Conservation (phyloP, 2,329 filamentous ascomycete genomes). For the Colletotrichum paranaense region DNA sequence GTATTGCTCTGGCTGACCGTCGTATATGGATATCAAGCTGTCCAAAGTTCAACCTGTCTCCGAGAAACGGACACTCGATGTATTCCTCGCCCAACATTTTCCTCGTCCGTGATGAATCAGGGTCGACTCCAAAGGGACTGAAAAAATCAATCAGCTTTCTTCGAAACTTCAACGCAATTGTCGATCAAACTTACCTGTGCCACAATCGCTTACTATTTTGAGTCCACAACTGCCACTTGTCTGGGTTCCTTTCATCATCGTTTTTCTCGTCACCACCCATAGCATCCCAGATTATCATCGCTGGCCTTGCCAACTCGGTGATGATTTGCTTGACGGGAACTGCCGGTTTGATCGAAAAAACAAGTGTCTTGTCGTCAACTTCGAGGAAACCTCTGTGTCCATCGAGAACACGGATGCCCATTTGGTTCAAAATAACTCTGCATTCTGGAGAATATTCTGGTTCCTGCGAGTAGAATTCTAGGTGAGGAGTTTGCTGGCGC, state of each 20-base stretch:
- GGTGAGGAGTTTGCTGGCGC: neutral
- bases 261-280: neutral
- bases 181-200: neutral
- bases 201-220: neutral
- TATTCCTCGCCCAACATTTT: neutral
- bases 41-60: neutral
- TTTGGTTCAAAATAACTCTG: neutral
- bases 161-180: neutral
- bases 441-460: neutral
- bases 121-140: neutral
- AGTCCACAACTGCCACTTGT: neutral
- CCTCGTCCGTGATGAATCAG: neutral
- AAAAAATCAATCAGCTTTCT: neutral
- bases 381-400: conserved; percentile 35
- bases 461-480: neutral
- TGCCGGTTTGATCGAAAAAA: conserved; percentile 32
- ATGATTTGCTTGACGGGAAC: conserved; percentile 40
- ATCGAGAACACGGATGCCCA: conserved; percentile 30
- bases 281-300: conserved; percentile 37
- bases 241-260: neutral
- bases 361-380: conserved; percentile 36
- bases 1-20: neutral
- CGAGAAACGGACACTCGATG: neutral
- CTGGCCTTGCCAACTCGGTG: conserved; percentile 37
- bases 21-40: neutral